Conservation (phyloP, 2,329 filamentous ascomycete genomes). For the Parafenestella ontariensis region DNA sequence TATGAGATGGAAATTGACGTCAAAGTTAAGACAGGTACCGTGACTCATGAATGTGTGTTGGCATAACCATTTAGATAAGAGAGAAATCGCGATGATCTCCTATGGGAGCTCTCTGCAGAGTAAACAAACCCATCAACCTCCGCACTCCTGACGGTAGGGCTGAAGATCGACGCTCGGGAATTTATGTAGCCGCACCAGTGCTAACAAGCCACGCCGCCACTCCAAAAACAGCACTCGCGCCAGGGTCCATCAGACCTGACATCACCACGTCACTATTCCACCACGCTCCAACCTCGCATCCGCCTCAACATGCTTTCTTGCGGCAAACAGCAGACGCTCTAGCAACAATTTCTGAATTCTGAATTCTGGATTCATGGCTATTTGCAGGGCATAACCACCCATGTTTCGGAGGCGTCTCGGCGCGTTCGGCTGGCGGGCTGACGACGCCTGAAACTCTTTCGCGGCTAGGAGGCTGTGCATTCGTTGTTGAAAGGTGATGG, state of each 20-base stretch:
- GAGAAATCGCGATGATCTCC: background rate
- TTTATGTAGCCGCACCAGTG: constrained; percentile 6
- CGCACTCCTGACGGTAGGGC: background rate
- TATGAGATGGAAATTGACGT: background rate
- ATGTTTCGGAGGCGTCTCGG: constrained; percentile 39
- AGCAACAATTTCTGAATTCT: constrained; percentile 5
- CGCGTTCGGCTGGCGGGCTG: constrained; percentile 30
- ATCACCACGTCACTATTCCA: constrained; percentile 4
- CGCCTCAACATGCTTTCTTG: background rate
- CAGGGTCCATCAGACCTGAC: constrained; percentile 18
- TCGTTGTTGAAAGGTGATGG: background rate
- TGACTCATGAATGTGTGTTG: too few relatives aligned
- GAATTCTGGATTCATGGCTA: constrained; percentile 1
- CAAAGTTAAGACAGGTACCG: background rate
- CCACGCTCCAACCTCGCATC: background rate
- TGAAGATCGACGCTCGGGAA: constrained; percentile 11
- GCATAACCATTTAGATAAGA: background rate
- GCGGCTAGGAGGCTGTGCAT: constrained; percentile 29
- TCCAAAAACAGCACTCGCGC: constrained; percentile 22
- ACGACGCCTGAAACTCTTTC: constrained; percentile 46
- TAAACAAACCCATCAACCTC: background rate
- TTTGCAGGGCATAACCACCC: constrained; percentile 6
- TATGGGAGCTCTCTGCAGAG: background rate
- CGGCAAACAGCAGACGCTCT: background rate
- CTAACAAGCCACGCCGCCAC: constrained; percentile 23